Percentiles rank a stretch among this genome's conserved stretches.
phyloP scores from a whole-genome alignment of 2,329 filamentous ascomycete species.

The Hypocreales sp. region DNA sequence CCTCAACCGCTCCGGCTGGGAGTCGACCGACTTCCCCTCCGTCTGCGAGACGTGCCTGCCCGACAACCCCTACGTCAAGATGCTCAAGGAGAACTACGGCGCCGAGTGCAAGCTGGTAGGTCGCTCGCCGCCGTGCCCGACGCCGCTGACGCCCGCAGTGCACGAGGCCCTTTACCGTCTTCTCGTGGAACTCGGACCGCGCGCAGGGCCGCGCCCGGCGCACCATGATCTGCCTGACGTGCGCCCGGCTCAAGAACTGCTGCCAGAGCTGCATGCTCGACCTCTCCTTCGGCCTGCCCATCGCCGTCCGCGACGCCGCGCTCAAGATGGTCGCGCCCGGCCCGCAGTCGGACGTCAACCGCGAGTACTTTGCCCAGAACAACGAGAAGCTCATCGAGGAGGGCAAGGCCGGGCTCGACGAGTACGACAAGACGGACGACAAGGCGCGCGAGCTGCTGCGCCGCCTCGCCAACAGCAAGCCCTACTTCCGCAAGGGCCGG shows the following conservation, averaged over 20 bases:
- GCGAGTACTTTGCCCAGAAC: conserved; percentile 96
- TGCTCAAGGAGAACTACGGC: conserved; percentile 95
- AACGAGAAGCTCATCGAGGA: conserved; percentile 93
- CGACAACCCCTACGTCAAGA: conserved; percentile 95
- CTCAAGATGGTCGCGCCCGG: conserved; percentile 96
- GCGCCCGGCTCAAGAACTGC: conserved; percentile 94
- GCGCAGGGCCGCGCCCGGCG: conserved; percentile 77
- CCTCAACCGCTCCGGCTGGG: conserved; percentile 89
- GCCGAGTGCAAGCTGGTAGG: conserved; percentile 59
- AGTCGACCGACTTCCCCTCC: conserved; percentile 79
- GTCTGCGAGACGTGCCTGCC: conserved; percentile 88
- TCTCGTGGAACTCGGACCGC: conserved; percentile 86
- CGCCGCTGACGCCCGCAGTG: conserved; percentile 29
- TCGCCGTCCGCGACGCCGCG: conserved; percentile 87
- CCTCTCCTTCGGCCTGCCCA: conserved; percentile 85
- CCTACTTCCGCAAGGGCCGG: conserved; percentile 83
- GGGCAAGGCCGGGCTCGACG: conserved; percentile 69
- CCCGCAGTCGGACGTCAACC: conserved; percentile 80
- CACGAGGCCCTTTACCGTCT: conserved; percentile 89
- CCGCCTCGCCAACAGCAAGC: conserved; percentile 78
- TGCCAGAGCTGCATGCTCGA: conserved; percentile 99
- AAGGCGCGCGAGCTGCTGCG: conserved; percentile 82
- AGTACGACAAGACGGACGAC: conserved; percentile 93
- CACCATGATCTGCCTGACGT: conserved; percentile 92
- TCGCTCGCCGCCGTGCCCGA: not conserved